phyloP scores from a whole-genome alignment of 495 filamentous ascomycete genomes.

The Neurospora discreta region DNA sequence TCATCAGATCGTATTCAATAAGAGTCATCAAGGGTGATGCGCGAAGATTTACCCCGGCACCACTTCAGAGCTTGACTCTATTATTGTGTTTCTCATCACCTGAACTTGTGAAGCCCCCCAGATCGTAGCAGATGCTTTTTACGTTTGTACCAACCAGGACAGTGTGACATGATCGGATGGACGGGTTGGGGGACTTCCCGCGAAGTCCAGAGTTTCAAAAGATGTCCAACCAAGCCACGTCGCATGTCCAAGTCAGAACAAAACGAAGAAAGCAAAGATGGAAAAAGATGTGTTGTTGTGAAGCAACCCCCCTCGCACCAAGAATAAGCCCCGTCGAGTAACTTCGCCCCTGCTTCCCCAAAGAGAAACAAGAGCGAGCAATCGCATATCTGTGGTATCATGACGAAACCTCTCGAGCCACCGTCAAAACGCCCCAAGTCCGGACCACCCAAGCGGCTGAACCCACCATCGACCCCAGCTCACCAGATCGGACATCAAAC shows the following conservation, averaged over 20 bases:
- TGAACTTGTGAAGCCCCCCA: constrained; percentile 50
- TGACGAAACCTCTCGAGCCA: constrained; percentile 65
- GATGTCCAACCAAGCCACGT: not conserved
- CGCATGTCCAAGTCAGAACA: constrained; percentile 17
- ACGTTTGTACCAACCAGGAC: constrained; percentile 13
- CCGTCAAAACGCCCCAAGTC: constrained; percentile 27
- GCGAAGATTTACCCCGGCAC: constrained; percentile 36
- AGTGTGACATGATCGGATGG: constrained; percentile 15
- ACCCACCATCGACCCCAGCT: constrained; percentile 23
- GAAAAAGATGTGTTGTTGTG: constrained; percentile 13
- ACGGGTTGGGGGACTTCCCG: constrained; percentile 25
- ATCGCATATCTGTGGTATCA: constrained; percentile 97
- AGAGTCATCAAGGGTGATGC: constrained; percentile 49
- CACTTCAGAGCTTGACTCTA: constrained; percentile 99
- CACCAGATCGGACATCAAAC: constrained; percentile 19
- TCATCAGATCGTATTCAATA: constrained; percentile 97
- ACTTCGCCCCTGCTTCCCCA: constrained; percentile 40
- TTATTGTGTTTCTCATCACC: constrained; percentile 83
- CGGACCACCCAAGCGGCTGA: constrained; percentile 27
- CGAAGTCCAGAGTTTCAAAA: constrained; percentile 35
- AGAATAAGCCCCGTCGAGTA: constrained; percentile 99
- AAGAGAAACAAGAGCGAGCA: constrained; percentile 41
- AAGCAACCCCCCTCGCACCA: constrained; percentile 75
- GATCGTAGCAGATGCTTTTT: not conserved
- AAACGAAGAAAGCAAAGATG: constrained; percentile 17